Base-by-base conservation (phyloP, 176 grass and related monocot species). In the Bromus sterilis region DNA sequence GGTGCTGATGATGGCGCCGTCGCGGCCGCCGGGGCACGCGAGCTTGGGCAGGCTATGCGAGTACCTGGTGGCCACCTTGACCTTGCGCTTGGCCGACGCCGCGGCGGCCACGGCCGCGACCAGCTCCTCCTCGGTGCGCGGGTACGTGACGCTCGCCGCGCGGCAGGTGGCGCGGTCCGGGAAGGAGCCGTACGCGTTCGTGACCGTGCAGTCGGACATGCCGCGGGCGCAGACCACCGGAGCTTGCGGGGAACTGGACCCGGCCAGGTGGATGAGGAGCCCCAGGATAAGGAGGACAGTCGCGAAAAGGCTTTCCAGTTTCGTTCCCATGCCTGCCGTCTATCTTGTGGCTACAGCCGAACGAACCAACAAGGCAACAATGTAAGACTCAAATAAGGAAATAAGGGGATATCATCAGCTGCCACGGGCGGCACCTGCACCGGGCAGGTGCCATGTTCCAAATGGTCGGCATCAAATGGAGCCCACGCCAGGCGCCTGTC, bases 1-100 rank as follows among this genome's bases (percentile, higher is more conserved):
- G 9, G 87, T 89, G 74, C 87, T 87, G 20, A 89, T 78, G 43
- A 82, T 33, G 2, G 89, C 41, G 59, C 91, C 86, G 6, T 82
- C 56, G 13, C 32, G 60, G 2, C 73, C 87, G 13, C 82, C 87
- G 11, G 91, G 84, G 71, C 91, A 93, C 4, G 84, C 80, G 15
- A 93, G 80, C 78, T 93, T 93, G 4, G 87, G 61, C 51, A 93
- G 81, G 74, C 87, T 93, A 49, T 89, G 84, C 26, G 87, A 83
- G 84, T 81, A 83, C 55, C 55, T 69, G 4, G 91, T 87, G 28
- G 60, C 79, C 9, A 46, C 86, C 79, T 89, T 86, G 68, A 86
- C 82, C 83, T 89, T 89, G 23, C 35, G 61, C 46, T 43, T 53
- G 9, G 42, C 30, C 5, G 91, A 84, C 0, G 55, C 32, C 15